These are phyloP conservation scores for Leptodermis oblonga DNA, from an alignment of 257 asterid genomes.

Conservation along the genomic window DNA sequence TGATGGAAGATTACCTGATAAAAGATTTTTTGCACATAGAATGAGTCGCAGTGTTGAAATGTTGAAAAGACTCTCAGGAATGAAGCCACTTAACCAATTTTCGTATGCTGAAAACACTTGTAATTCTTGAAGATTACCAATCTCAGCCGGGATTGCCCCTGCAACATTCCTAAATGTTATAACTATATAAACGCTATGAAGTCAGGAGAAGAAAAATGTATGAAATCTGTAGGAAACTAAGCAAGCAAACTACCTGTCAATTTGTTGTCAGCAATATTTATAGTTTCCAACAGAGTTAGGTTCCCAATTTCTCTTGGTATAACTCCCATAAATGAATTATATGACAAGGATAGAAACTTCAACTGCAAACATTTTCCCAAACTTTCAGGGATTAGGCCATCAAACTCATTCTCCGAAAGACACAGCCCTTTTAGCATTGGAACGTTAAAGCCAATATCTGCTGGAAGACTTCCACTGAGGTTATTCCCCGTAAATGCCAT, in stretches of 20 bases:
- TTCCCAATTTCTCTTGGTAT: slow-evolving; percentile 26
- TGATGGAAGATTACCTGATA: slow-evolving; percentile 27
- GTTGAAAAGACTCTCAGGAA: slow-evolving; percentile 29
- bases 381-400: slow-evolving; percentile 19
- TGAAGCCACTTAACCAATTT: slow-evolving; percentile 14
- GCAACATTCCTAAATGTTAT: background rate
- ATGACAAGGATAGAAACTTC: slow-evolving; percentile 2
- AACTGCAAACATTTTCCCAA: slow-evolving; percentile 21
- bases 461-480: slow-evolving; percentile 19
- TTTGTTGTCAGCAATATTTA: slow-evolving; percentile 22
- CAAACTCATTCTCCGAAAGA: slow-evolving; percentile 9
- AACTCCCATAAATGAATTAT: slow-evolving; percentile 20
- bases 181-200: background rate
- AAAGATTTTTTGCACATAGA: background rate
- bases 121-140: slow-evolving; percentile 29
- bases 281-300: slow-evolving; percentile 1
- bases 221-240: too few species aligned
- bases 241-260: slow-evolving; percentile 22
- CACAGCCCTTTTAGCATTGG: slow-evolving; percentile 16
- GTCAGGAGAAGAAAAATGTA: background rate
- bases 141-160: slow-evolving; percentile 31
- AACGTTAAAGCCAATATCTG: slow-evolving; percentile 12
- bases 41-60: slow-evolving; percentile 23
- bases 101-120: slow-evolving; percentile 6
- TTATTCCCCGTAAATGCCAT: background rate